Conservation (phyloP, 2,329 filamentous ascomycete species). For the Fusarium sp. region DNA sequence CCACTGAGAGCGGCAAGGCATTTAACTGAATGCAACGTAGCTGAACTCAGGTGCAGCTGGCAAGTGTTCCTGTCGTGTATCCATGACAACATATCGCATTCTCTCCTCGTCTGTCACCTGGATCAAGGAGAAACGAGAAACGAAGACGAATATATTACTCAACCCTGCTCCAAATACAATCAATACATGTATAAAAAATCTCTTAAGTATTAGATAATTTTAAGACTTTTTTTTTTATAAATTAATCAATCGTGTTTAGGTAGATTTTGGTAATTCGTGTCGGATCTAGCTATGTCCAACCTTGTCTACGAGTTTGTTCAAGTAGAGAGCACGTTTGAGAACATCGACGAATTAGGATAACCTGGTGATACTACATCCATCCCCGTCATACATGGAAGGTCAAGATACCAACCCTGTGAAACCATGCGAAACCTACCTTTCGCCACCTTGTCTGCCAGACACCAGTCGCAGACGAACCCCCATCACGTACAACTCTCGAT, state of each 20-base stretch:
- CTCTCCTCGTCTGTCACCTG: too few species aligned
- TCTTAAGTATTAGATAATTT: neutral
- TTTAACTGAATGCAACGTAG: neutral
- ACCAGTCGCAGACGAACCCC: slow-evolving; percentile 23
- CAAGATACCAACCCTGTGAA: neutral
- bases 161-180: neutral
- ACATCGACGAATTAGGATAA: neutral
- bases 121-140: neutral
- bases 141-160: rapidly evolving
- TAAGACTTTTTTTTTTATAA: neutral
- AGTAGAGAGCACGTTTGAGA: neutral
- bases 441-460: neutral
- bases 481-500: slow-evolving; percentile 5
- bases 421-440: neutral
- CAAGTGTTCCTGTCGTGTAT: neutral
- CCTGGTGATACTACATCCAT: neutral
- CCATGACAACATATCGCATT: neutral
- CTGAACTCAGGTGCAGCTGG: neutral
- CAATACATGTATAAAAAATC: neutral
- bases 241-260: neutral
- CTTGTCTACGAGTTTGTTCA: neutral
- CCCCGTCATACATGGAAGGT: neutral
- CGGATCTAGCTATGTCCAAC: neutral
- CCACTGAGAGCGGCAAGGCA: neutral
- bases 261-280: neutral